phyloP scores from a whole-genome alignment of 495 filamentous ascomycete species.

The Hyaloscypha bicolor region DNA sequence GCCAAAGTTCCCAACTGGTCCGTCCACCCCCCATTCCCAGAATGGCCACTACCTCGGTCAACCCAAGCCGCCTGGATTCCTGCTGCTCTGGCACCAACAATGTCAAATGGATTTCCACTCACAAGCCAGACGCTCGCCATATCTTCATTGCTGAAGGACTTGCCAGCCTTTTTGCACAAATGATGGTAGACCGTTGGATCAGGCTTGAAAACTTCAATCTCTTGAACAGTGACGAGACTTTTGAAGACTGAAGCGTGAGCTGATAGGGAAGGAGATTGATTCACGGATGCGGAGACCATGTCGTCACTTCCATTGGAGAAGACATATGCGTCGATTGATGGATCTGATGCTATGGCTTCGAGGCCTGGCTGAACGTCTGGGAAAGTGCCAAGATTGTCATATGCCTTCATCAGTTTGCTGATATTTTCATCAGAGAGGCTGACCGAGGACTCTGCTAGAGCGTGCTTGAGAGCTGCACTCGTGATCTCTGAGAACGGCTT shows the following conservation, averaged over 20 bases:
- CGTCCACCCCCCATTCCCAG: slow-evolving; percentile 47
- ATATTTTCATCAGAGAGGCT: slow-evolving; percentile 45
- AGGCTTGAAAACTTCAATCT: slow-evolving; percentile 67
- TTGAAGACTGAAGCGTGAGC: slow-evolving; percentile 49
- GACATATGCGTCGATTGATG: slow-evolving; percentile 55
- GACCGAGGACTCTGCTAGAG: slow-evolving; percentile 57
- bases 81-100: slow-evolving; percentile 56
- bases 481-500: slow-evolving; percentile 69
- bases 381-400: slow-evolving; percentile 70
- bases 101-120: slow-evolving; percentile 80
- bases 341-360: slow-evolving; percentile 41
- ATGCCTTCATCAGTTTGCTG: slow-evolving; percentile 60
- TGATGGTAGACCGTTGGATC: slow-evolving; percentile 63
- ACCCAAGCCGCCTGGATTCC: slow-evolving; percentile 67
- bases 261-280: slow-evolving; percentile 55
- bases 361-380: slow-evolving; percentile 63
- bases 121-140: slow-evolving; percentile 69
- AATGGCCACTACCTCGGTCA: slow-evolving; percentile 26
- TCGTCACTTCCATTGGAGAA: slow-evolving; percentile 74
- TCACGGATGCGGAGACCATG: slow-evolving; percentile 66
- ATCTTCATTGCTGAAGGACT: slow-evolving; percentile 30
- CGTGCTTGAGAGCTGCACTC: slow-evolving; percentile 61
- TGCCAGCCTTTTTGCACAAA: slow-evolving; percentile 55
- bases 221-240: slow-evolving; percentile 64
- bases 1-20: slow-evolving; percentile 49